Percentiles rank a stretch among this genome's conserved stretches.
These are phyloP conservation scores for Apiospora marii DNA, from an alignment of 2,329 filamentous ascomycete genomes.

Conservation along the genomic window DNA sequence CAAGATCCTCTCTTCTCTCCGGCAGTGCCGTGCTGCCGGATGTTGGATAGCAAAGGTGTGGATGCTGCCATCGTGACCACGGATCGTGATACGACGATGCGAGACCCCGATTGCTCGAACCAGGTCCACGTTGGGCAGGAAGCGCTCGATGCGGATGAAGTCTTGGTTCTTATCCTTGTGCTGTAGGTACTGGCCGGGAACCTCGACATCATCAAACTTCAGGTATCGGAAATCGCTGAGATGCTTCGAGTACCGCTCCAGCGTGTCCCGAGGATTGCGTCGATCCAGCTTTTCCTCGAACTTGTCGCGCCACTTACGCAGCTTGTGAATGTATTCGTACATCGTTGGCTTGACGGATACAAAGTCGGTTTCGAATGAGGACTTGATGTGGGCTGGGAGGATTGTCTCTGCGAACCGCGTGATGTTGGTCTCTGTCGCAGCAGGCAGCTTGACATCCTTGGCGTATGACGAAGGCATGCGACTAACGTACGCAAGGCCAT, in stretches of 20 bases:
- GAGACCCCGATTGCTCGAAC: conserved; percentile 91
- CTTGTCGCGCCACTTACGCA: conserved; percentile 94
- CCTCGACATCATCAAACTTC: conserved; percentile 98
- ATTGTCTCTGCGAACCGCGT: conserved; percentile 97
- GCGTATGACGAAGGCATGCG: conserved; percentile 87
- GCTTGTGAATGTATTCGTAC: conserved; percentile 97
- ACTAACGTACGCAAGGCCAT: conserved; percentile 91
- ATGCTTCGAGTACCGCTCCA: conserved; percentile 88
- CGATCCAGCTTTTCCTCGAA: conserved; percentile 98
- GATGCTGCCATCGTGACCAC: conserved; percentile 96
- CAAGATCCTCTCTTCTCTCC: conserved; percentile 91
- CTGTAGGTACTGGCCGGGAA: conserved; percentile 95
- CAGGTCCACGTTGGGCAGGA: conserved; percentile 92
- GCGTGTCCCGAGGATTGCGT: conserved; percentile 72
- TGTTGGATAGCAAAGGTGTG: conserved; percentile 97
- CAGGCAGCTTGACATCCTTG: conserved; percentile 87
- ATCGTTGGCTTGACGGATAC: conserved; percentile 95
- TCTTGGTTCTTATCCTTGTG: conserved; percentile 99
- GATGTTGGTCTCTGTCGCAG: conserved; percentile 94
- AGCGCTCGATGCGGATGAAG: conserved; percentile 96
- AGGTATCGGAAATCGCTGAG: conserved; percentile 97
- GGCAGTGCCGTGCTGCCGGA: conserved; percentile 88
- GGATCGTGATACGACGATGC: conserved; percentile 91
- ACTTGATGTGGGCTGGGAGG: conserved; percentile 90
- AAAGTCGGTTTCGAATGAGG: conserved; percentile 97